phyloP scores from a whole-genome alignment of 2,329 filamentous ascomycete species.

The Alternaria solani region DNA sequence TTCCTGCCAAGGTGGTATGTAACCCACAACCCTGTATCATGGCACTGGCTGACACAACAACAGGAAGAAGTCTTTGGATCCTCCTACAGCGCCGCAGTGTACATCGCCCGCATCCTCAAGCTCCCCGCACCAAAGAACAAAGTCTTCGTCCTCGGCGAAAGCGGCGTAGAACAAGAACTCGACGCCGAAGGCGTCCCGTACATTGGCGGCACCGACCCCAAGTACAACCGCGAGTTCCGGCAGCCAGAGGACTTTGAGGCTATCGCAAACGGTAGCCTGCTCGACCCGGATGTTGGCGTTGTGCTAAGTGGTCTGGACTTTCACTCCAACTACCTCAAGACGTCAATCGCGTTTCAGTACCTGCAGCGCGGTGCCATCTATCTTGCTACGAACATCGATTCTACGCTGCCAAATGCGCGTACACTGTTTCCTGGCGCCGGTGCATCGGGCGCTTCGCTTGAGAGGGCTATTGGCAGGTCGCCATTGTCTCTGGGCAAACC shows the following conservation, averaged over 20 bases:
- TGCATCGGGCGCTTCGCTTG: conserved; percentile 78
- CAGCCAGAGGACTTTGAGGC: conserved; percentile 79
- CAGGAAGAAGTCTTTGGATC: conserved; percentile 95
- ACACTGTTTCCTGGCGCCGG: conserved; percentile 92
- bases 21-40: not conserved
- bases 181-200: conserved; percentile 78
- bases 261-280: conserved; percentile 74
- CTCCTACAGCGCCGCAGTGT: conserved; percentile 92
- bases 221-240: conserved; percentile 75
- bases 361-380: conserved; percentile 82
- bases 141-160: conserved; percentile 92
- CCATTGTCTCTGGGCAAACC: conserved; percentile 90
- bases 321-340: conserved; percentile 94
- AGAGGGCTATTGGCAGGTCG: conserved; percentile 67
- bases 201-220: conserved; percentile 85
- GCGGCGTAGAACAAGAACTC: conserved; percentile 89
- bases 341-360: conserved; percentile 85
- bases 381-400: conserved; percentile 92
- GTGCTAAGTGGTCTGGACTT: conserved; percentile 93
- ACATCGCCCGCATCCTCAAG: conserved; percentile 90
- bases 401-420: conserved; percentile 82
- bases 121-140: conserved; percentile 83
- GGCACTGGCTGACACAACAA: conserved; percentile 6
- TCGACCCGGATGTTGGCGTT: conserved; percentile 89
- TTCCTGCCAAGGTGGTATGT: conserved; percentile 72